phyloP scores from a whole-genome alignment of 2,329 filamentous ascomycete genomes.

The Orbilia javanica region DNA sequence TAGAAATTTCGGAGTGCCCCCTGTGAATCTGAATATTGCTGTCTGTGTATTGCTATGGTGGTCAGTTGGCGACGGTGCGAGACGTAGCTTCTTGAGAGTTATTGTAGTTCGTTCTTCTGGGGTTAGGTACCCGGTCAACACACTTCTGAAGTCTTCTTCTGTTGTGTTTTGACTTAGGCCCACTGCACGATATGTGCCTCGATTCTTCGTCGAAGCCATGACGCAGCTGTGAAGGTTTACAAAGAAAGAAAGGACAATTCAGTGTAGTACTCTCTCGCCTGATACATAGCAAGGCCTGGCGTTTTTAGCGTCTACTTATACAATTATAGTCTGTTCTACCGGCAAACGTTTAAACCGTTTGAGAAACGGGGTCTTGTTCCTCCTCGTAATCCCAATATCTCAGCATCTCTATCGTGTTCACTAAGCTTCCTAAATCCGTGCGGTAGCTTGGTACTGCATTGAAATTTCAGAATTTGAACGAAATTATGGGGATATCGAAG shows the following conservation, averaged over 20 bases:
- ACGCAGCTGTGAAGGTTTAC: not conserved
- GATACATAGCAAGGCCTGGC: not conserved
- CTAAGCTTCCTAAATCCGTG: not conserved
- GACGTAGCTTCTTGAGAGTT: constrained; percentile 18
- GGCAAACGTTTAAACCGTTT: too few species aligned
- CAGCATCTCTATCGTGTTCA: not conserved
- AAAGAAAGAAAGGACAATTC: not conserved
- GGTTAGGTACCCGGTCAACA: not conserved
- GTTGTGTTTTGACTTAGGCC: constrained; percentile 17
- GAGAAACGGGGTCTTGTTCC: too few species aligned
- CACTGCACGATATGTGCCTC: constrained; percentile 20
- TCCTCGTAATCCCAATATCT: not conserved
- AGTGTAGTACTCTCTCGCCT: not conserved
- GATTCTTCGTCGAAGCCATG: constrained; percentile 8
- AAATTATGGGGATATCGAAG: not conserved
- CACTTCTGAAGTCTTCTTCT: constrained; percentile 2
- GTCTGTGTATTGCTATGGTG: not conserved
- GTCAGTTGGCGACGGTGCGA: constrained; percentile 25
- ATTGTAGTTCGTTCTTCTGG: not conserved
- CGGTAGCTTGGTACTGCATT: not conserved
- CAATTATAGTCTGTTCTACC: not conserved
- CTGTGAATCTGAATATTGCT: constrained; percentile 37
- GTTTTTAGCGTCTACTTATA: not conserved
- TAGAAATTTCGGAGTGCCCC: constrained; percentile 1
- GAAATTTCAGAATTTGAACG: not conserved